Percentiles rank a stretch among this genome's conserved stretches.
Evolutionary conservation across 2,329 filamentous ascomycete genomes (phyloP).

Genomic region (Periglandula ipomoeae): DNA sequence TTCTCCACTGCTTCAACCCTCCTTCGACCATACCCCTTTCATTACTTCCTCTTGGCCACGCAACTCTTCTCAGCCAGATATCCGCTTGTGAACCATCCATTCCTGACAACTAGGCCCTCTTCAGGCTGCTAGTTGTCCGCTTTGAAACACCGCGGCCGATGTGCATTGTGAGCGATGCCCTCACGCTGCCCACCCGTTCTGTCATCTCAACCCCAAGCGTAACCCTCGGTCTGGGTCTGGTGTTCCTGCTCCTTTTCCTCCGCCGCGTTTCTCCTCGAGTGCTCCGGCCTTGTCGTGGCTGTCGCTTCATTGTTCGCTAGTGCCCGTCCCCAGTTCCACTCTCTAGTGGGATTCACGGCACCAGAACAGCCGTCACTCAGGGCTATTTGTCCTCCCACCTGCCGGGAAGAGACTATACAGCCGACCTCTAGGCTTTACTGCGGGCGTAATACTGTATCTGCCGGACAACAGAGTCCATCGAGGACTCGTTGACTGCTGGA

Average conservation of each 20-base stretch:
- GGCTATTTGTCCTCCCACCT: background rate
- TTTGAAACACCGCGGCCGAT: background rate
- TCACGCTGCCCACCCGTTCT: background rate
- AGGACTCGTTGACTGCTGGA: background rate
- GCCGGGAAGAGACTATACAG: background rate
- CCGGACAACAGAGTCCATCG: background rate
- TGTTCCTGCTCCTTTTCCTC: no score
- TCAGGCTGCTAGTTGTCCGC: background rate
- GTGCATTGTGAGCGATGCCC: background rate
- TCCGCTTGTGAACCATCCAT: background rate
- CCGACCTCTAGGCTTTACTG: no score
- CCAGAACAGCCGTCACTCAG: background rate
- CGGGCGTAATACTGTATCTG: no score
- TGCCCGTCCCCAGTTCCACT: background rate
- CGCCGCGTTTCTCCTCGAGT: no score
- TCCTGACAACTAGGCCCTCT: background rate
- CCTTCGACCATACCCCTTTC: background rate
- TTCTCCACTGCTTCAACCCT: background rate
- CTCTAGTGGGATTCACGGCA: background rate
- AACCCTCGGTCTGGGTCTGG: no score
- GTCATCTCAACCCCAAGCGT: no score
- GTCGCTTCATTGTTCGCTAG: background rate
- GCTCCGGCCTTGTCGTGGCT: no score
- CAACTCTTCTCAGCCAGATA: background rate
- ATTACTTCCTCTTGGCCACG: background rate